Evolutionary conservation across 2,329 filamentous ascomycete species (phyloP).

Genomic region (Epichloe festucae): DNA sequence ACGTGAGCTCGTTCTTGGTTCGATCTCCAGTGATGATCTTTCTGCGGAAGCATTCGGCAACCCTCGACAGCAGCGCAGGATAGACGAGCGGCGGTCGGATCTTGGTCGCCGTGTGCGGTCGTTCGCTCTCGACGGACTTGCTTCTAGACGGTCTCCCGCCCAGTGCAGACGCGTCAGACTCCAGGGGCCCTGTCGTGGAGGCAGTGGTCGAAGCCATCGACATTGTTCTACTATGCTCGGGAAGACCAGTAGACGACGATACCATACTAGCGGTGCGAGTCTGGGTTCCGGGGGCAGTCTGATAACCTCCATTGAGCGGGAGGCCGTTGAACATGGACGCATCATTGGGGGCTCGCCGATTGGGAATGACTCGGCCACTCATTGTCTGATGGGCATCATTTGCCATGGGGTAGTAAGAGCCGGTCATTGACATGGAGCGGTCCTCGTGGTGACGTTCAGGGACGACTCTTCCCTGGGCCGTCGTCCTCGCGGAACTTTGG

Average conservation of each 20-base stretch:
- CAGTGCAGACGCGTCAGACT: conserved; percentile 37
- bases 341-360: conserved; percentile 38
- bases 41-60: conserved; percentile 83
- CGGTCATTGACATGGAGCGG: conserved; percentile 91
- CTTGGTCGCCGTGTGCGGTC: conserved; percentile 42
- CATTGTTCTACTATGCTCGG: conserved; percentile 55
- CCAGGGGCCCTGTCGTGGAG: conserved; percentile 53
- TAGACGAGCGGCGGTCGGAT: conserved; percentile 77
- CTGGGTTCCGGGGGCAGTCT: conserved; percentile 37
- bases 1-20: conserved; percentile 92
- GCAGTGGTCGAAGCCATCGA: conserved; percentile 83
- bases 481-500: conserved; percentile 58
- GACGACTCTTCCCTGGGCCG: conserved; percentile 80
- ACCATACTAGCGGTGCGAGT: conserved; percentile 50
- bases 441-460: conserved; percentile 86
- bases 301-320: conserved; percentile 24
- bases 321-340: conserved; percentile 24
- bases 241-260: conserved; percentile 38
- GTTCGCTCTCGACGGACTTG: conserved; percentile 40
- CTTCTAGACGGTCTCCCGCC: conserved; percentile 44
- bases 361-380: conserved; percentile 84
- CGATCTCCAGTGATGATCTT: conserved; percentile 76
- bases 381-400: conserved; percentile 78
- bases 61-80: conserved; percentile 82
- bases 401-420: conserved; percentile 55